A percentile compares a stretch with the other conserved stretches of the same genome.
Conservation (phyloP, 495 filamentous ascomycete genomes). For the Aspergillus homomorphus region DNA sequence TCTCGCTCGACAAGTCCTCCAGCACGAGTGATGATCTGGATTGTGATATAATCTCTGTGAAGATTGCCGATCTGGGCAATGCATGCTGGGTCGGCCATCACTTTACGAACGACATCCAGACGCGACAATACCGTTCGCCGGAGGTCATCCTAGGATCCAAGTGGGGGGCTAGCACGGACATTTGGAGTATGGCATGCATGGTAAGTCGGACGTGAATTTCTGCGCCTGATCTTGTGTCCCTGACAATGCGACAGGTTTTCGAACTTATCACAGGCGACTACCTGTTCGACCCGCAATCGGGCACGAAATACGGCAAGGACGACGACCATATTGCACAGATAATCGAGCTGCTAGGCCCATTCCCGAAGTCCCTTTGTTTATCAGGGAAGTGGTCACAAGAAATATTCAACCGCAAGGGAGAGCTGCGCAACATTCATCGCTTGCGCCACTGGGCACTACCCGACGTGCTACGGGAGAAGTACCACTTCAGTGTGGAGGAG, state of each 20-base stretch:
- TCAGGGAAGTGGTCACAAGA: constrained; percentile 97
- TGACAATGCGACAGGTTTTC: constrained; percentile 63
- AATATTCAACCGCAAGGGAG: constrained; percentile 97
- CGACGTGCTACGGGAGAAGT: constrained; percentile 93
- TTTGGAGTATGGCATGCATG: constrained; percentile 99
- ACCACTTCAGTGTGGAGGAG: constrained; percentile 83
- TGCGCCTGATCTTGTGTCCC: background rate
- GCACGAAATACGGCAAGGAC: constrained; percentile 99
- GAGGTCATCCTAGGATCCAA: constrained; percentile 96
- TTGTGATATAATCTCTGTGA: constrained; percentile 86
- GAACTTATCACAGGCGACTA: constrained; percentile 98
- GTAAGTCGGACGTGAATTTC: constrained; percentile 45
- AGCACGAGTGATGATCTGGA: constrained; percentile 50
- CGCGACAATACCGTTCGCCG: constrained; percentile 92
- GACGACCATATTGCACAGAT: constrained; percentile 99
- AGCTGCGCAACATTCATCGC: constrained; percentile 95
- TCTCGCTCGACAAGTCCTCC: constrained; percentile 79
- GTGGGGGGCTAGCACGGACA: constrained; percentile 97
- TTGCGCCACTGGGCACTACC: constrained; percentile 94
- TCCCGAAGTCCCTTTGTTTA: constrained; percentile 86
- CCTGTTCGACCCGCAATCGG: constrained; percentile 97
- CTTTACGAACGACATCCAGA: constrained; percentile 99
- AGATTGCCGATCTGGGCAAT: constrained; percentile 98
- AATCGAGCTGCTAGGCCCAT: constrained; percentile 92
- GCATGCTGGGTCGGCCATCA: constrained; percentile 98